phyloP scores from a whole-genome alignment of 257 asterid species.

The Forsythia viridissima region DNA sequence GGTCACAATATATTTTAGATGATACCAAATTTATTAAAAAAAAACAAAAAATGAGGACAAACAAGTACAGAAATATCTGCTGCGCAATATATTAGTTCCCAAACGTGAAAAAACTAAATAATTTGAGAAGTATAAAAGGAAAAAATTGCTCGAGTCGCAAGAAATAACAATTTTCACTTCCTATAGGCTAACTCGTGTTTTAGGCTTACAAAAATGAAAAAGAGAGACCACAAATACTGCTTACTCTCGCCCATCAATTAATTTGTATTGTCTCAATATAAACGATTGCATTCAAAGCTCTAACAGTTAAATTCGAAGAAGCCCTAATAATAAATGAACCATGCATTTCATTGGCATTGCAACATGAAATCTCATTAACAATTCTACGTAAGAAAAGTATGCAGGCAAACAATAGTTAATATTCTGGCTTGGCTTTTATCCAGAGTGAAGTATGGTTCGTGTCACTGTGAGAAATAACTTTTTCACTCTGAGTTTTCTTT shows the following conservation, averaged over 20 bases:
- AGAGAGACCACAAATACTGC: neutral
- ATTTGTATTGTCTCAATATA: neutral
- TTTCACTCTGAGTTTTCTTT: neutral
- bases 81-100: neutral
- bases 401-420: neutral
- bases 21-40: neutral
- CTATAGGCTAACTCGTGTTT: neutral
- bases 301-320: neutral
- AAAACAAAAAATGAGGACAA: neutral
- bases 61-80: neutral
- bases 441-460: neutral
- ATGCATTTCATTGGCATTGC: neutral
- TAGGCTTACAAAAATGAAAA: neutral
- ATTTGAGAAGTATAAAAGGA: neutral
- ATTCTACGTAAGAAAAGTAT: neutral
- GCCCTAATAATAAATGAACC: conserved; percentile 10
- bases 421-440: neutral
- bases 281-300: neutral
- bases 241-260: neutral
- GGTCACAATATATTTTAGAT: neutral
- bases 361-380: neutral
- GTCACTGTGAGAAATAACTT: neutral
- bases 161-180: neutral
- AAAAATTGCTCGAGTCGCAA: neutral
- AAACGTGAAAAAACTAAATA: neutral